A percentile compares a stretch with the other conserved stretches of the same genome.
Evolutionary conservation across 2,329 filamentous ascomycete species (phyloP).

Genomic region (Talaromyces rugulosus): DNA sequence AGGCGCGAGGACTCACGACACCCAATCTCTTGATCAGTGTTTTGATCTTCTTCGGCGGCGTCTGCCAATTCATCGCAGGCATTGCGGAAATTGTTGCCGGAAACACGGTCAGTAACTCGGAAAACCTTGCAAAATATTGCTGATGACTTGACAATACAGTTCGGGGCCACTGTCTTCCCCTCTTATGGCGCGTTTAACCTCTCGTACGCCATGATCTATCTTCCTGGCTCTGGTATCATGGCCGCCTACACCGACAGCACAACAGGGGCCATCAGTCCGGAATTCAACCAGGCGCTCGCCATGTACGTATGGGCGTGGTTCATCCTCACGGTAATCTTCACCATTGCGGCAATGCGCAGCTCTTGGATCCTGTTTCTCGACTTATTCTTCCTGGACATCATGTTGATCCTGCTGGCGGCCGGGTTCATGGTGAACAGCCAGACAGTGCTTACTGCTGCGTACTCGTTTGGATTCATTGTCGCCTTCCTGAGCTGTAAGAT

Average conservation of each 20-base stretch:
- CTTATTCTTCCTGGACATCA: constrained; percentile 21
- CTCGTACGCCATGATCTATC: constrained; percentile 36
- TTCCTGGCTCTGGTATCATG: constrained; percentile 35
- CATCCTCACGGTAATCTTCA: constrained; percentile 24
- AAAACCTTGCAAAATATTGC: background rate
- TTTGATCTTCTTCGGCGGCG: constrained; percentile 35
- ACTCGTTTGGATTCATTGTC: constrained; percentile 22
- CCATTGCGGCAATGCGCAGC: constrained; percentile 20
- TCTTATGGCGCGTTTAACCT: constrained; percentile 40
- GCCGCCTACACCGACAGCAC: constrained; percentile 31
- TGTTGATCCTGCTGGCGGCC: constrained; percentile 21
- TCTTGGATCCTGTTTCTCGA: constrained; percentile 23
- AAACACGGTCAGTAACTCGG: constrained; percentile 16
- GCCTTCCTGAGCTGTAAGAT: constrained; percentile 21
- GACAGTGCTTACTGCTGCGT: constrained; percentile 17
- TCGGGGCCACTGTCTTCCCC: constrained; percentile 36
- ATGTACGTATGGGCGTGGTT: constrained; percentile 28
- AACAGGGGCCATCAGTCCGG: constrained; percentile 19
- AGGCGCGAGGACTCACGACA: constrained; percentile 21
- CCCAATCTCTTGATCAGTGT: constrained; percentile 29
- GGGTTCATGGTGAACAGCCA: constrained; percentile 21
- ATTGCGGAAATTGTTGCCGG: constrained; percentile 24
- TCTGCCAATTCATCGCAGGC: constrained; percentile 26
- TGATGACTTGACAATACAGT: constrained; percentile 10
- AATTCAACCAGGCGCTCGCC: constrained; percentile 23